Percentiles rank a stretch among this genome's conserved stretches.
These are phyloP conservation scores for Colletotrichum sp. DNA, from an alignment of 2,329 filamentous ascomycete genomes.

Conservation along the genomic window DNA sequence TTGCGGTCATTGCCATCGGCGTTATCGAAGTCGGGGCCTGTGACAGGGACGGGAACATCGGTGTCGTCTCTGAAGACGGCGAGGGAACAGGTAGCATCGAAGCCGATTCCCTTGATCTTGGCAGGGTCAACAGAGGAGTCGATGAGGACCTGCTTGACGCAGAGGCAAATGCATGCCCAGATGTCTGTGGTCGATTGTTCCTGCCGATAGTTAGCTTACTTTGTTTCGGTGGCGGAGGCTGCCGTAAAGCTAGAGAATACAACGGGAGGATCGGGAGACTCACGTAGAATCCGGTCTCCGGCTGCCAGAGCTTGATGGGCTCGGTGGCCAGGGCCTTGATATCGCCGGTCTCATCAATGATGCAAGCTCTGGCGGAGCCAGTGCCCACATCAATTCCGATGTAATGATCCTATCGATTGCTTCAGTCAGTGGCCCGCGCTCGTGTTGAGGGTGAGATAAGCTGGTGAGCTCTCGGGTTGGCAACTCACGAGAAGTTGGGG, in stretches of 20 bases:
- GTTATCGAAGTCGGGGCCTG: constrained; percentile 78
- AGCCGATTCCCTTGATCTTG: constrained; percentile 88
- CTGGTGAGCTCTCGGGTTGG: not conserved
- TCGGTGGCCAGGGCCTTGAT: constrained; percentile 79
- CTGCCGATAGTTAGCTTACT: constrained; percentile 37
- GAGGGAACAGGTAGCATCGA: constrained; percentile 98
- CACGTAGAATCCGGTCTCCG: constrained; percentile 77
- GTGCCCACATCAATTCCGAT: constrained; percentile 97
- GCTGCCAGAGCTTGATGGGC: constrained; percentile 82
- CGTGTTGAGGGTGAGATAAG: not conserved
- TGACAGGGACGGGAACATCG: constrained; percentile 89
- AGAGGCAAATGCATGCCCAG: constrained; percentile 92
- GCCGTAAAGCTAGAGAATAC: not conserved
- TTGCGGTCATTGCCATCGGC: constrained; percentile 86
- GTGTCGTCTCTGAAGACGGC: constrained; percentile 89
- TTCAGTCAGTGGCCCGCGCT: not conserved
- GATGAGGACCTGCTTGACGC: constrained; percentile 80
- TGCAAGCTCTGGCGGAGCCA: constrained; percentile 91
- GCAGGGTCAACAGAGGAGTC: constrained; percentile 80
- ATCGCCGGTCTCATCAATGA: constrained; percentile 90
- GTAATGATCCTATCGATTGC: constrained; percentile 56
- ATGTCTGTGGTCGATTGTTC: constrained; percentile 99
- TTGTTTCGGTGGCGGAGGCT: not conserved
- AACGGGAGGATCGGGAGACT: constrained; percentile 24
- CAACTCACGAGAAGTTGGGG: constrained; percentile 17